phyloP scores from a whole-genome alignment of 1,284 basidiomycete species.

The Phylloboletellus chloephorus region DNA sequence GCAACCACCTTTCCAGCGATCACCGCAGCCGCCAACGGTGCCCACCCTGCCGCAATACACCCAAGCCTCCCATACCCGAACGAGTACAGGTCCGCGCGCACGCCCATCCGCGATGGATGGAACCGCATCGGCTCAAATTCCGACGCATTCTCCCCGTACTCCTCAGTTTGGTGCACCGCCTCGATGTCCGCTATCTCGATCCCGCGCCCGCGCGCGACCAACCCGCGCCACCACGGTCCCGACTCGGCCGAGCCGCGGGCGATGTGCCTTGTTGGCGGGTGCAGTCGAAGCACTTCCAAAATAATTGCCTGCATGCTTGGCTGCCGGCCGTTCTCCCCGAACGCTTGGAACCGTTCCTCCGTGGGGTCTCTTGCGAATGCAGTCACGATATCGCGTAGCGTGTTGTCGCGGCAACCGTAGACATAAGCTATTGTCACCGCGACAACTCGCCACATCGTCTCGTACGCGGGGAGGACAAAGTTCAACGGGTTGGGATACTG shows the following conservation, averaged over 20 bases:
- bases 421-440: constrained; percentile 38
- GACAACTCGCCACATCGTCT: constrained; percentile 58
- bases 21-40: constrained; percentile 46
- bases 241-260: constrained; percentile 22
- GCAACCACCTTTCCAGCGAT: constrained; percentile 40
- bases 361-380: constrained; percentile 35
- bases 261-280: constrained; percentile 52
- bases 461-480: constrained; percentile 52
- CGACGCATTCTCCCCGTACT: constrained; percentile 37
- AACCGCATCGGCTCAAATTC: constrained; percentile 43
- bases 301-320: constrained; percentile 41
- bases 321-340: constrained; percentile 10
- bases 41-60: constrained; percentile 48
- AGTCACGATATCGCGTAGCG: constrained; percentile 25
- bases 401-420: constrained; percentile 24
- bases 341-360: constrained; percentile 28
- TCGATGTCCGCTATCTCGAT: constrained; percentile 41
- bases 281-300: constrained; percentile 47
- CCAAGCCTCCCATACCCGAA: constrained; percentile 45
- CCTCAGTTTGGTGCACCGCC: constrained; percentile 33
- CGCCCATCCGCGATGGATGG: constrained; percentile 23
- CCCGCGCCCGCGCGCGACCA: constrained; percentile 6
- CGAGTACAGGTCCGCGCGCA: constrained; percentile 28
- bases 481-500: constrained; percentile 43
- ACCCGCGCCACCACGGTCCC: constrained; percentile 19